Conservation (phyloP, 1,139 yeast species). For the Candida glucosophila region DNA sequence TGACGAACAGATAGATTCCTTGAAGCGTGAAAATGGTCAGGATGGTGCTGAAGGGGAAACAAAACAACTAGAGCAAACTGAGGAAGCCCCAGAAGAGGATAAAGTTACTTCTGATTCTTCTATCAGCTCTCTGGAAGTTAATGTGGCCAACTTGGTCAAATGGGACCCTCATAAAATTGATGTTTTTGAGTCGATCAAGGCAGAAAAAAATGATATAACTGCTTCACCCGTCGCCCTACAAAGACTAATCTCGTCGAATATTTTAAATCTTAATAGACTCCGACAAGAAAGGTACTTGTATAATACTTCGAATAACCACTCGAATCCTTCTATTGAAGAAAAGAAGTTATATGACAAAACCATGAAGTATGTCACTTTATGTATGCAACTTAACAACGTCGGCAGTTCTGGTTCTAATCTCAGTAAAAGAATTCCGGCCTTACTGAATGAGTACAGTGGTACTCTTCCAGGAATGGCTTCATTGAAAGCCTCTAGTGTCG, state of each 20-base stretch:
- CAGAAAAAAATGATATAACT: conserved; percentile 16
- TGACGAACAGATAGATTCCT: conserved; percentile 6
- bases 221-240: conserved; percentile 28
- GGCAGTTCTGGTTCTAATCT: conserved; percentile 22
- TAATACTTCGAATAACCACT: conserved; percentile 20
- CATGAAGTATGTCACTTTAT: conserved; percentile 22
- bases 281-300: conserved; percentile 50
- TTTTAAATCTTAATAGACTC: conserved; percentile 51
- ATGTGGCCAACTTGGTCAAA: conserved; percentile 23
- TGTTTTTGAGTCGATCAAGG: conserved; percentile 17
- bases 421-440: conserved; percentile 52
- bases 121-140: conserved; percentile 13
- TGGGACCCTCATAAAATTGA: conserved; percentile 32
- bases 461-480: conserved; percentile 58
- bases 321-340: conserved; percentile 23
- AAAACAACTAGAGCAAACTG: neutral
- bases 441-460: conserved; percentile 70
- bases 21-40: conserved; percentile 4
- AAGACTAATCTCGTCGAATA: conserved; percentile 44
- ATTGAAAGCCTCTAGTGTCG: conserved; percentile 7
- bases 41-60: conserved; percentile 3
- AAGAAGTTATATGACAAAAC: conserved; percentile 33
- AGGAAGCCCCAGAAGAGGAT: too few species aligned
- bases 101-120: conserved; percentile 6
- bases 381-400: conserved; percentile 20